Percentiles rank a stretch among this genome's conserved stretches.
Evolutionary conservation across 1,139 yeast species (phyloP).

Genomic region (Zygosaccharomyces sapae): DNA sequence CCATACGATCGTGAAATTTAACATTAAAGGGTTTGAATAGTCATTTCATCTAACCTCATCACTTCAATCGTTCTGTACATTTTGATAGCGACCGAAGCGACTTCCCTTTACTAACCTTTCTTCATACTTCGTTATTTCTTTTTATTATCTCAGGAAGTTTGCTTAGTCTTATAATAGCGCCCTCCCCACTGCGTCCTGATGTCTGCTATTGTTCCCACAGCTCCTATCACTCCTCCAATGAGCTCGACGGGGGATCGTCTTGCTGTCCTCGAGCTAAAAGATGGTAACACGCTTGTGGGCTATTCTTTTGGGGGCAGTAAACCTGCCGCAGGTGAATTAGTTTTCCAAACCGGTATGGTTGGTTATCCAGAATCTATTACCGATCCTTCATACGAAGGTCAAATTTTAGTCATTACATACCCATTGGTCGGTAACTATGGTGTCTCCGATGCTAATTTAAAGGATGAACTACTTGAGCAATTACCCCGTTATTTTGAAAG

Average conservation of each 20-base stretch:
- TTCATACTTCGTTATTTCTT: neutral
- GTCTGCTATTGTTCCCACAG: slow-evolving; percentile 43
- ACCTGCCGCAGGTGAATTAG: slow-evolving; percentile 90
- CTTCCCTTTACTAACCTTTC: neutral
- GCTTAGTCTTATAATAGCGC: neutral
- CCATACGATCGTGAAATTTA: neutral
- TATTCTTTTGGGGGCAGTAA: slow-evolving; percentile 96
- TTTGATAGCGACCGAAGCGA: neutral
- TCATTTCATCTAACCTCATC: neutral
- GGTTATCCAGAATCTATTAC: slow-evolving; percentile 98
- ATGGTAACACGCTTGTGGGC: slow-evolving; percentile 88
- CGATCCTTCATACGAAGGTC: slow-evolving; percentile 98
- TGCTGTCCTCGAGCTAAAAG: slow-evolving; percentile 87
- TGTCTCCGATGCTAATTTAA: slow-evolving; percentile 83
- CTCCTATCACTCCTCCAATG: slow-evolving; percentile 87
- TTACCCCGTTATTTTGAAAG: slow-evolving; percentile 94
- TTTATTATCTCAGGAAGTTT: slow-evolving; percentile 1
- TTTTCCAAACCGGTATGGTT: slow-evolving; percentile 99
- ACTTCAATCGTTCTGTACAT: neutral
- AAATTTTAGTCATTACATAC: slow-evolving; percentile 91
- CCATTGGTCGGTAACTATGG: slow-evolving; percentile 99
- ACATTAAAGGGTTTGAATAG: neutral
- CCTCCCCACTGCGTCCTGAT: slow-evolving; percentile 7
- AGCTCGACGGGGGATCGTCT: slow-evolving; percentile 74
- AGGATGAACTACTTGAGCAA: slow-evolving; percentile 69